Evolutionary conservation across 371 early-diverging fungal species (phyloP).

Genomic region (Coemansia sp.): DNA sequence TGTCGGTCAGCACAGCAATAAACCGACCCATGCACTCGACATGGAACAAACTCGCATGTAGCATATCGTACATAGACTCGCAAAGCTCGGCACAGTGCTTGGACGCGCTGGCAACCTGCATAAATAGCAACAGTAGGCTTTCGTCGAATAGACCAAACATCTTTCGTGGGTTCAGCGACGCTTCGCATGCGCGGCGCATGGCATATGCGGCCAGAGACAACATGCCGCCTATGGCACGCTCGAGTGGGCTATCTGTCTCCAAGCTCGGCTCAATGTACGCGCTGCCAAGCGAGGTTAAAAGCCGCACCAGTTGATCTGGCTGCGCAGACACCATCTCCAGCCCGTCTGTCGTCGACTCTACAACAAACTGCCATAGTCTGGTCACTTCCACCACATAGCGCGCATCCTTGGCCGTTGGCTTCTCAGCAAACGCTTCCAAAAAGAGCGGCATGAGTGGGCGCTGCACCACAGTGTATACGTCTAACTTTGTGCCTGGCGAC

Average conservation of each 20-base stretch:
- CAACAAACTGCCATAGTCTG: constrained; percentile 23
- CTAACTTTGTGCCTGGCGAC: constrained; percentile 5
- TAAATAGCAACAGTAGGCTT: constrained; percentile 10
- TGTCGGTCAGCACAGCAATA: constrained; percentile 5
- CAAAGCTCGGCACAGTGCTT: not conserved
- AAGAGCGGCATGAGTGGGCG: constrained; percentile 32
- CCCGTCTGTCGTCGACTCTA: constrained; percentile 24
- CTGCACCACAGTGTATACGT: constrained; percentile 22
- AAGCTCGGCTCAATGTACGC: constrained; percentile 1
- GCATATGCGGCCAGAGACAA: constrained; percentile 6
- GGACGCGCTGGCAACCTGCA: constrained; percentile 8
- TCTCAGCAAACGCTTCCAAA: constrained; percentile 17
- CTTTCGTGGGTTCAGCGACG: constrained; percentile 32
- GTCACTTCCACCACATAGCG: constrained; percentile 12
- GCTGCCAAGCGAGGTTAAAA: not conserved
- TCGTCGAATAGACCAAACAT: constrained; percentile 28
- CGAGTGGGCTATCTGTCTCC: not conserved
- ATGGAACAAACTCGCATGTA: constrained; percentile 34
- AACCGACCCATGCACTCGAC: constrained; percentile 25
- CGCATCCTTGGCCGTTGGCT: not conserved
- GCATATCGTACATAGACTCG: constrained; percentile 24
- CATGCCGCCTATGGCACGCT: constrained; percentile 8
- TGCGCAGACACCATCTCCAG: constrained; percentile 22
- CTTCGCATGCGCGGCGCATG: constrained; percentile 34
- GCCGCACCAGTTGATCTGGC: constrained; percentile 27